Percentiles rank a stretch among this genome's conserved stretches.
Evolutionary conservation across 352 stramenopile genomes (phyloP).

Genomic region (Globisporangium apiculatum): DNA sequence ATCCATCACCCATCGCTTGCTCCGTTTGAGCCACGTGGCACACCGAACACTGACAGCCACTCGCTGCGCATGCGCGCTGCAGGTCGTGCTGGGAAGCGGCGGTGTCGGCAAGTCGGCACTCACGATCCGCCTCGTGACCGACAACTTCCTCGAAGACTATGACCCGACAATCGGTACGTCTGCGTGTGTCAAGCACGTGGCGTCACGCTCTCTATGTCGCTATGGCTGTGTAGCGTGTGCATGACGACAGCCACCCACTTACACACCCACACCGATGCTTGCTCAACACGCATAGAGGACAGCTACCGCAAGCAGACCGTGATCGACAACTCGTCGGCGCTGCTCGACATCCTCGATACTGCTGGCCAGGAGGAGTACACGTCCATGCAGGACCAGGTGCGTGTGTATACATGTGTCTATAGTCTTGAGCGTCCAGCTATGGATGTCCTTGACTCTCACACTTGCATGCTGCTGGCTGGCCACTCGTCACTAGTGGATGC

Average conservation of each 20-base stretch:
- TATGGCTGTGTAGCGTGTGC: not conserved
- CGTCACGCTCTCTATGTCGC: too few species aligned
- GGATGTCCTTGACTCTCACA: not conserved
- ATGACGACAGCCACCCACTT: not conserved
- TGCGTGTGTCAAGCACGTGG: too few species aligned
- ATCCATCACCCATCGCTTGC: too few species aligned
- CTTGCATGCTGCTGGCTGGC: not conserved
- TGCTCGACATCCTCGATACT: conserved; percentile 90
- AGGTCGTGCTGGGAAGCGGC: conserved; percentile 86
- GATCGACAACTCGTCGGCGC: conserved; percentile 73
- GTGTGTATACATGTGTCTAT: not conserved
- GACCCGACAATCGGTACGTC: conserved; percentile 85
- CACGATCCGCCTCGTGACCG: conserved; percentile 89
- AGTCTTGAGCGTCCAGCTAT: not conserved
- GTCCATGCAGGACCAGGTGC: conserved; percentile 87
- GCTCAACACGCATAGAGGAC: conserved; percentile 55
- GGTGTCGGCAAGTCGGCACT: conserved; percentile 90
- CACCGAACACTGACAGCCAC: not conserved
- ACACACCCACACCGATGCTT: not conserved
- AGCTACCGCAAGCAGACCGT: conserved; percentile 89
- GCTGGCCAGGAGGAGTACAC: conserved; percentile 91
- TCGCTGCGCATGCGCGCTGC: not conserved
- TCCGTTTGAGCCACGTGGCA: not conserved
- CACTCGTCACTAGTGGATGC: conserved; percentile 74
- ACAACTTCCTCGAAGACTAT: conserved; percentile 92